Percentiles rank a stretch among this genome's conserved stretches.
phyloP scores from a whole-genome alignment of 148 eudicot species.

The Mesembryanthemum crystallinum region DNA sequence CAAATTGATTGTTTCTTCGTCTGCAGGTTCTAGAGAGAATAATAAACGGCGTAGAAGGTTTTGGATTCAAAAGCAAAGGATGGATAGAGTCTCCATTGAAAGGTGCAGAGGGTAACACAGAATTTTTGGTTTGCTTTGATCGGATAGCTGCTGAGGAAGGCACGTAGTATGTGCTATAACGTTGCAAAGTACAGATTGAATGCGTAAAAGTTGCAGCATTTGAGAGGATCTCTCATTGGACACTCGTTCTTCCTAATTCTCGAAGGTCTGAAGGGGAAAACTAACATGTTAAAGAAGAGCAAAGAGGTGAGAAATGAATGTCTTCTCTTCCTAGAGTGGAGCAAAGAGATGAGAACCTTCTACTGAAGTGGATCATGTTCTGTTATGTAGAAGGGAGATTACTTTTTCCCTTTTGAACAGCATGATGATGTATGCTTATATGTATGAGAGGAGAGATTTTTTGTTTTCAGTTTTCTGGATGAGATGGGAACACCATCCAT shows the following conservation, averaged over 20 bases:
- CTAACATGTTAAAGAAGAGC: background rate
- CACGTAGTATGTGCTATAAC: background rate
- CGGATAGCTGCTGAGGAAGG: constrained; percentile 35
- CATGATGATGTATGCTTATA: background rate
- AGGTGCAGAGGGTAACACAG: constrained; percentile 89
- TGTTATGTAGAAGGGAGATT: background rate
- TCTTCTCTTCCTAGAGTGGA: background rate
- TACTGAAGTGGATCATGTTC: background rate
- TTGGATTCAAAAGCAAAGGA: constrained; percentile 71
- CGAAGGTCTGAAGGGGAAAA: background rate
- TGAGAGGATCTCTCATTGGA: background rate
- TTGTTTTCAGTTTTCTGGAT: too few relatives aligned
- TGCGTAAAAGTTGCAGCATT: background rate
- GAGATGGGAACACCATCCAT: too few relatives aligned
- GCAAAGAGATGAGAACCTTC: background rate
- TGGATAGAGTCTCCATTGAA: constrained; percentile 91
- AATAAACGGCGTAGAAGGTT: constrained; percentile 62
- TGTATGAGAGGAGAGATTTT: background rate
- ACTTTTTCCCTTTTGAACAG: background rate
- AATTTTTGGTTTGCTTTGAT: constrained; percentile 71
- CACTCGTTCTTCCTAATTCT: background rate
- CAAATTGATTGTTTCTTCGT: background rate
- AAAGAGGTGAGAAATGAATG: background rate
- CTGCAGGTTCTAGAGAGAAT: constrained; percentile 75
- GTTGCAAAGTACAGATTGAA: background rate